Base-by-base conservation (phyloP, 176 grass and related monocot genomes). In the Musa schizocarpa region DNA sequence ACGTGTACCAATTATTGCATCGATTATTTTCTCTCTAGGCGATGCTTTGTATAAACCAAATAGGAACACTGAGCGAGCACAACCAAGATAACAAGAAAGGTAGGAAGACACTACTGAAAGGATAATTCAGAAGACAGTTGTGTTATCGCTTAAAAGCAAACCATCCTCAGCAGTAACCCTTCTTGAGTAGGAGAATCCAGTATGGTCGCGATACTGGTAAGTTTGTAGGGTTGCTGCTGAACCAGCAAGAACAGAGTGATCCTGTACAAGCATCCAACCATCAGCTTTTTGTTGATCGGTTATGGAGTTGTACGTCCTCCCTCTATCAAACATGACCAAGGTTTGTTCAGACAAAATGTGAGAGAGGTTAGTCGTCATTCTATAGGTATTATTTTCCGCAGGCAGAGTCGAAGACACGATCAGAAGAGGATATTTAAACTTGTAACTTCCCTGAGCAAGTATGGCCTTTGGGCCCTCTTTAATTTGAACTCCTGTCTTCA, bases 211-310 rank as follows among this genome's bases (percentile, higher is more conserved):
- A 52, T 84, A 98, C 43, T 79, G 65, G 79, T 98, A 98, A 29
- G 58, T 72, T 72, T 88, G 82, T 65, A 17, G 64, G 24, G 90
- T 91, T 43, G 75, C 56, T 3, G 82, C 90, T 17, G 88, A 86
- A 63, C 90, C 94, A 75, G 83, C 68, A 9, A 93, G 13, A 72
- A 93, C 94, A 49, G 83, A 85, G 75, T 93, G 86, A 82, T 86
- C 90, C 65, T 72, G 55, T 17, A 91, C 84, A 55, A 89, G 67
- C 90, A 91, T 93, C 94, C 90, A 93, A 29, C 94, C 94, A 3
- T 29, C 48, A 8, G 88, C 94, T 16, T 69, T 79, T 80, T 98
- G 94, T 81, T 73, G 54, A 74, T 98, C 90, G 8, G 7, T 78
- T 17, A 93, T 56, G 34, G 68, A 72, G 50, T 10, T 77, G 22